phyloP scores from a whole-genome alignment of 768 basidiomycete species.

The Leccinum ochraceum region DNA sequence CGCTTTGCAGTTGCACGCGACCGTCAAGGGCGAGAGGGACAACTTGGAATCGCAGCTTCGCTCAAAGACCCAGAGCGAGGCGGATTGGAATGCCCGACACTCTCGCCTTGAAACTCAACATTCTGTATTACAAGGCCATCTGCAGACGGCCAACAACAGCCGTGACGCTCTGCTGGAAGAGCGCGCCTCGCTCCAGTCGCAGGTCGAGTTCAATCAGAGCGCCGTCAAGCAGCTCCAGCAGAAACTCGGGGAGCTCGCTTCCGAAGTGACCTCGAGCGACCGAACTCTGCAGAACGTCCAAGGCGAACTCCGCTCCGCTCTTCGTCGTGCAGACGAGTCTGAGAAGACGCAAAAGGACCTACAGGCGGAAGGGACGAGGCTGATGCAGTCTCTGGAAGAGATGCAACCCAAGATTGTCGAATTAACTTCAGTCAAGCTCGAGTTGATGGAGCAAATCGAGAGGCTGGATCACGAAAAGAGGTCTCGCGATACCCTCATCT shows the following conservation, averaged over 20 bases:
- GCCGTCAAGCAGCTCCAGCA: conserved; percentile 56
- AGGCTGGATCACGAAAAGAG: conserved; percentile 53
- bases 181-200: conserved; percentile 49
- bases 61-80: conserved; percentile 42
- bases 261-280: conserved; percentile 52
- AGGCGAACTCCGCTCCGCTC: conserved; percentile 63
- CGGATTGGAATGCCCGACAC: conserved; percentile 49
- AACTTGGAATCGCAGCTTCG: conserved; percentile 49
- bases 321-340: conserved; percentile 71
- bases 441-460: conserved; percentile 65
- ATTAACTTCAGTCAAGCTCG: conserved; percentile 69
- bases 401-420: conserved; percentile 85
- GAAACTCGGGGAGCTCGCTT: conserved; percentile 54
- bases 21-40: conserved; percentile 64
- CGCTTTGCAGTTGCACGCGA: conserved; percentile 48
- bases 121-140: conserved; percentile 39
- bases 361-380: conserved; percentile 73
- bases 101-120: conserved; percentile 46
- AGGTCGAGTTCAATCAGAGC: conserved; percentile 46
- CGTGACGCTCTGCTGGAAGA: conserved; percentile 50
- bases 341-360: conserved; percentile 71
- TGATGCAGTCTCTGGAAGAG: conserved; percentile 82
- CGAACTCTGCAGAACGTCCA: conserved; percentile 62
- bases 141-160: conserved; percentile 47
- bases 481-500: conserved; percentile 57